These are phyloP conservation scores for Debaryomyces psychrophilus DNA, from an alignment of 1,139 yeast genomes.

Conservation along the genomic window DNA sequence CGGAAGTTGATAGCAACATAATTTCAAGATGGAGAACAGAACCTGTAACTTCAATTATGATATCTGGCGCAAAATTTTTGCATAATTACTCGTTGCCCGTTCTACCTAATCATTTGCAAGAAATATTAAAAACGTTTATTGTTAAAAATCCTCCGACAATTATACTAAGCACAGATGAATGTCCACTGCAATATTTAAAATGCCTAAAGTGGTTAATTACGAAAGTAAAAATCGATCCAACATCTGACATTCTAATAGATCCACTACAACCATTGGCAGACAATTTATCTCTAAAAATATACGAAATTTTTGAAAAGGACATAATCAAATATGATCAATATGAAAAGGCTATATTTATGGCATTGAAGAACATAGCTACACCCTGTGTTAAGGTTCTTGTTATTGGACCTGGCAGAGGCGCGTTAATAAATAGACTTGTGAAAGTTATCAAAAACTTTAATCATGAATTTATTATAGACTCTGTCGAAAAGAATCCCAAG, in stretches of 20 bases:
- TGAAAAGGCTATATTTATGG: constrained; percentile 63
- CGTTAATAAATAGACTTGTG: constrained; percentile 53
- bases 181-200: background rate
- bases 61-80: constrained; percentile 2
- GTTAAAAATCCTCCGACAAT: background rate
- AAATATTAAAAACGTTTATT: background rate
- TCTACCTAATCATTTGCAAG: constrained; percentile 2
- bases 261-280: constrained; percentile 76
- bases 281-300: constrained; percentile 60
- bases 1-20: background rate
- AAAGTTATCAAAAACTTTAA: constrained; percentile 5
- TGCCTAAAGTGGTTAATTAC: constrained; percentile 1
- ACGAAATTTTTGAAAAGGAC: constrained; percentile 73
- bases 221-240: background rate
- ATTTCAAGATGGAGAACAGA: constrained; percentile 7
- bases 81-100: background rate
- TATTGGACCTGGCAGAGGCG: constrained; percentile 90
- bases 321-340: constrained; percentile 66
- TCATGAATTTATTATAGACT: constrained; percentile 16
- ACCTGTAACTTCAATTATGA: background rate
- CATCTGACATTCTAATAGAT: constrained; percentile 19
- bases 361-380: constrained; percentile 37
- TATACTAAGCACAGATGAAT: background rate
- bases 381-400: constrained; percentile 45
- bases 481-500: constrained; percentile 69